A percentile compares a stretch with the other conserved stretches of the same genome.
phyloP scores from a whole-genome alignment of 495 filamentous ascomycete genomes.

The Podospora fimiseda region DNA sequence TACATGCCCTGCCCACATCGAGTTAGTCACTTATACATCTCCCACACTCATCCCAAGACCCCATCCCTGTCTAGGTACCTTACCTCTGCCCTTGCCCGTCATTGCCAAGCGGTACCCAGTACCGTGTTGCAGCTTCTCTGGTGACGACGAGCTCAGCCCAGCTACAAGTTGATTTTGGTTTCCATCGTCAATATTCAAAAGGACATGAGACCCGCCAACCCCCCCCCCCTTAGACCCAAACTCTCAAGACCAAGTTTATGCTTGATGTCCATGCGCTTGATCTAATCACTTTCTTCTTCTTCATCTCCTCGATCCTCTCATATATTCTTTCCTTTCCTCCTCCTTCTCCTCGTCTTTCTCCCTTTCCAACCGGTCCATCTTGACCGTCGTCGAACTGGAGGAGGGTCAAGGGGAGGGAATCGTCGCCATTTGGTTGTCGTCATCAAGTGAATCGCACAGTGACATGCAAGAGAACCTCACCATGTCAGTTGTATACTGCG shows the following conservation, averaged over 20 bases:
- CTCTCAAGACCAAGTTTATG: not conserved
- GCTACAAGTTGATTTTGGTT: conserved; percentile 14
- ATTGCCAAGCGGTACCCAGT: not conserved
- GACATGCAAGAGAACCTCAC: conserved; percentile 1
- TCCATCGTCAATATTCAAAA: conserved; percentile 27
- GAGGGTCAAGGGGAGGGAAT: not conserved
- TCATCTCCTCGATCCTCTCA: too few relatives aligned
- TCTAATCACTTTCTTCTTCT: not conserved
- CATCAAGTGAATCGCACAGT: not conserved
- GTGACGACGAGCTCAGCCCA: conserved; percentile 8
- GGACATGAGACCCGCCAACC: conserved; percentile 11
- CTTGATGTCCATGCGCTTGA: not conserved
- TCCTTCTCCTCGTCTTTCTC: too few relatives aligned
- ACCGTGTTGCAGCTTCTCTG: conserved; percentile 9
- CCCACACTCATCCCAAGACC: too few relatives aligned
- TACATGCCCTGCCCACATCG: too few relatives aligned
- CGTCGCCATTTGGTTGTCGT: not conserved
- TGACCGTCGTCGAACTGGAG: not conserved
- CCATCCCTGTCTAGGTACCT: too few relatives aligned
- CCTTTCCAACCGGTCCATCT: too few relatives aligned
- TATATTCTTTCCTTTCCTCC: too few relatives aligned
- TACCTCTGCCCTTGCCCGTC: too few relatives aligned
- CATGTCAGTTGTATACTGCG: conserved; percentile 55
- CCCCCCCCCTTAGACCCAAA: conserved; percentile 7
- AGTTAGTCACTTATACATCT: too few relatives aligned